A percentile compares a stretch with the other conserved stretches of the same genome.
These are phyloP conservation scores for Fusarium albidum DNA, from an alignment of 2,329 filamentous ascomycete species.

Conservation along the genomic window DNA sequence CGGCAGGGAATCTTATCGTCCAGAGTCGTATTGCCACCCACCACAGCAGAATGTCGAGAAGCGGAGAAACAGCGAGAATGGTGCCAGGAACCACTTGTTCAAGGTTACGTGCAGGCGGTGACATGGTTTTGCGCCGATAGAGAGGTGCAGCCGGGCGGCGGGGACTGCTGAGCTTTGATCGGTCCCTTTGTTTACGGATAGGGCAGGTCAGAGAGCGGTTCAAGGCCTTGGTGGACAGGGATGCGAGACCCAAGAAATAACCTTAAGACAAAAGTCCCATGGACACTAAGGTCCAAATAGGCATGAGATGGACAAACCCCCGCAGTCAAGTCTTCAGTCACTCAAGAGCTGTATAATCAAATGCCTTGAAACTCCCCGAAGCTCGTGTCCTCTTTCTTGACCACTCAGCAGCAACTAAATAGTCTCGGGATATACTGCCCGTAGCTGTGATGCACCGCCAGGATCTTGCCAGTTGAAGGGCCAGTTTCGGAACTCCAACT, in stretches of 20 bases:
- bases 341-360: too few species aligned
- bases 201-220: constrained; percentile 22
- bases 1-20: constrained; percentile 1
- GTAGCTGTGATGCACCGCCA: constrained; percentile 59
- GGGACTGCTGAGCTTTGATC: not conserved
- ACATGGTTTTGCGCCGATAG: constrained; percentile 1
- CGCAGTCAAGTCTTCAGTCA: too few species aligned
- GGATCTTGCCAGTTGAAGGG: constrained; percentile 5
- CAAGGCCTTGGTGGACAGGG: constrained; percentile 14
- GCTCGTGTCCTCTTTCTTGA: too few species aligned
- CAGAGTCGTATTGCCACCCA: not conserved
- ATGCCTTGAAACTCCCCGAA: too few species aligned
- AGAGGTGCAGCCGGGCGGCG: constrained; percentile 5
- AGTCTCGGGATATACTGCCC: constrained; percentile 60
- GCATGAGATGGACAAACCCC: constrained; percentile 11
- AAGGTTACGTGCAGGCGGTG: not conserved
- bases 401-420: constrained; percentile 2
- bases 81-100: not conserved
- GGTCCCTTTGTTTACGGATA: constrained; percentile 2
- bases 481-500: constrained; percentile 11
- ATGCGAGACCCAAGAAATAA: constrained; percentile 27
- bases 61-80: constrained; percentile 1
- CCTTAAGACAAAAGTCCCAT: constrained; percentile 33
- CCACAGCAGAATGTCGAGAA: not conserved
- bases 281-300: constrained; percentile 11